Evolutionary conservation across 345 rosid species (phyloP).

Genomic region (Eucalyptus sp.): DNA sequence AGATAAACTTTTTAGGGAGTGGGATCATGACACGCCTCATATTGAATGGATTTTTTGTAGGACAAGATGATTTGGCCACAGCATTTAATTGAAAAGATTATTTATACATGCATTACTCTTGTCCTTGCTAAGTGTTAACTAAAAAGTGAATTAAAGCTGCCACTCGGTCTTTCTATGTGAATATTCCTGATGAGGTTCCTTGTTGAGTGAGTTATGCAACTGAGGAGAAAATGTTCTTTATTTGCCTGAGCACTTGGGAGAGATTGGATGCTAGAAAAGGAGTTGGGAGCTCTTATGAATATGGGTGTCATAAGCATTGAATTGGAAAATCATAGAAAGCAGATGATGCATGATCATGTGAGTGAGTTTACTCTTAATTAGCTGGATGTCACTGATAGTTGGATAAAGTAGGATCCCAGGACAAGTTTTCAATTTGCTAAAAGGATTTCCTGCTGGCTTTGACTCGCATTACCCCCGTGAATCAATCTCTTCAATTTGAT

Average conservation of each 20-base stretch:
- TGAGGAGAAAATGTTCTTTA: not conserved
- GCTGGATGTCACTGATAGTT: not conserved
- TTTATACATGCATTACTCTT: not conserved
- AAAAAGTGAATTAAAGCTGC: not conserved
- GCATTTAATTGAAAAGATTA: not conserved
- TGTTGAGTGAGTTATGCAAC: not conserved
- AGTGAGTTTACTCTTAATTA: not conserved
- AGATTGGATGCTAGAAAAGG: not conserved
- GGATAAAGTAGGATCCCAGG: not conserved
- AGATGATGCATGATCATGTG: not conserved
- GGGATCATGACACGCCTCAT: not conserved
- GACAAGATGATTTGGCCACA: not conserved
- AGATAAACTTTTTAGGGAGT: not conserved
- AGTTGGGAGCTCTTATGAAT: not conserved
- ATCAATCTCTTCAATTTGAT: not conserved
- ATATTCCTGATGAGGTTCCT: not conserved
- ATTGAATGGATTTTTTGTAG: not conserved
- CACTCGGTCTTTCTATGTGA: not conserved
- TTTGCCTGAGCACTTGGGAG: not conserved
- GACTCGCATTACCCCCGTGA: not conserved
- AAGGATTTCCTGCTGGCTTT: not conserved
- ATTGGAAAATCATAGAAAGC: not conserved
- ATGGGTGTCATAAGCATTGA: not conserved
- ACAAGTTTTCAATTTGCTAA: not conserved
- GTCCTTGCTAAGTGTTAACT: not conserved